Conservation (phyloP, 2,329 filamentous ascomycete species). For the Periconia sp. region DNA sequence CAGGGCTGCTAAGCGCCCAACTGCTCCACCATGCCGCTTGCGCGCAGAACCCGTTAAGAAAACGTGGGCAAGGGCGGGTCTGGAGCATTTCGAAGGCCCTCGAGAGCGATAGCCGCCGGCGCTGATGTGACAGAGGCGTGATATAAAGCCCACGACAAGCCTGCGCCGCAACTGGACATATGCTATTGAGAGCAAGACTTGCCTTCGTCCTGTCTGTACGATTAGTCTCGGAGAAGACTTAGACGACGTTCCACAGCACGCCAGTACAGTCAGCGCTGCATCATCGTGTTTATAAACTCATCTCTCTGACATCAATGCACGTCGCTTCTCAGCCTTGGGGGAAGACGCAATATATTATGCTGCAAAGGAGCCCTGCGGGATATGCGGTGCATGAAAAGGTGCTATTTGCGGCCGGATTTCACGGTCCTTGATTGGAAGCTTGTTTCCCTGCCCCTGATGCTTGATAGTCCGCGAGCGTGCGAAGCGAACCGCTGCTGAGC, state of each 20-base stretch:
- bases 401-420: slow-evolving; percentile 9
- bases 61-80: neutral
- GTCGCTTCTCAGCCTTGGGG: slow-evolving; percentile 7
- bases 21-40: slow-evolving; percentile 11
- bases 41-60: neutral
- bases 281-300: neutral
- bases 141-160: neutral
- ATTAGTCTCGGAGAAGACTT: too few species aligned
- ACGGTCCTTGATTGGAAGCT: slow-evolving; percentile 9
- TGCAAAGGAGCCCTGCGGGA: too few species aligned
- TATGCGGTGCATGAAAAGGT: slow-evolving; percentile 14
- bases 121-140: slow-evolving; percentile 13
- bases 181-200: too few species aligned
- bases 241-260: neutral
- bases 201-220: too few species aligned
- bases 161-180: neutral
- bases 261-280: neutral
- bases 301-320: neutral
- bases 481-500: too few species aligned
- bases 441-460: slow-evolving; percentile 12
- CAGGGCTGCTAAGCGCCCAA: slow-evolving; percentile 35
- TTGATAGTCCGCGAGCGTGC: too few species aligned
- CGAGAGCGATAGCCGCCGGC: neutral
- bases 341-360: slow-evolving; percentile 12
- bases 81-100: neutral